phyloP scores from a whole-genome alignment of 805 yeast species.

The Wickerhamomyces xylosicus region DNA sequence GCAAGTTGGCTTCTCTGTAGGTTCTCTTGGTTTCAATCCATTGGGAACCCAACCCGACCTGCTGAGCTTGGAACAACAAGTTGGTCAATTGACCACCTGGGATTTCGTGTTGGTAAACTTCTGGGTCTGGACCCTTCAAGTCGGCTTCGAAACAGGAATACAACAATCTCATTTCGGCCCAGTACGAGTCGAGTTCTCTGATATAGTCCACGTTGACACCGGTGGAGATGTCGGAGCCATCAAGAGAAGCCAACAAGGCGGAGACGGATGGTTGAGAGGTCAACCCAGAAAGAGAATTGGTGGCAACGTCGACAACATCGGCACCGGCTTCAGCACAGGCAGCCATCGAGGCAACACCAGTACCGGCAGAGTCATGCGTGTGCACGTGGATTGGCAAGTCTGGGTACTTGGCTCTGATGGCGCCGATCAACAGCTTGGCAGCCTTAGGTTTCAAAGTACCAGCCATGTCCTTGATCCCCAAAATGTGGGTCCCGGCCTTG shows the following conservation, averaged over 20 bases:
- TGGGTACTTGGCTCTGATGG: constrained; percentile 81
- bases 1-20: constrained; percentile 80
- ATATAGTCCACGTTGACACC: constrained; percentile 59
- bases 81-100: constrained; percentile 99
- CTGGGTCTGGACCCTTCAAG: constrained; percentile 99
- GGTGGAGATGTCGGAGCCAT: constrained; percentile 64
- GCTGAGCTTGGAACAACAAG: constrained; percentile 97
- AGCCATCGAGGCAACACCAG: constrained; percentile 95
- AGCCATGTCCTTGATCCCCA: constrained; percentile 99
- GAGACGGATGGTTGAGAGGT: constrained; percentile 96
- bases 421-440: constrained; percentile 69
- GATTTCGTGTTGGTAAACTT: constrained; percentile 95
- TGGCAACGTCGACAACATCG: constrained; percentile 95
- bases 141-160: constrained; percentile 98
- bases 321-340: constrained; percentile 96
- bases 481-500: constrained; percentile 87
- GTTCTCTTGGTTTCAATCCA: constrained; percentile 96
- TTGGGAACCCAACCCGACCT: constrained; percentile 93
- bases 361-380: constrained; percentile 99
- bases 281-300: constrained; percentile 96
- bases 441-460: constrained; percentile 97
- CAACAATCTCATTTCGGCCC: constrained; percentile 97
- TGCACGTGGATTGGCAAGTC: constrained; percentile 96
- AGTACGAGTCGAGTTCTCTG: constrained; percentile 83
- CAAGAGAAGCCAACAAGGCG: constrained; percentile 86